Conservation (phyloP, 495 filamentous ascomycete species). For the Hypoxylon fragiforme region DNA sequence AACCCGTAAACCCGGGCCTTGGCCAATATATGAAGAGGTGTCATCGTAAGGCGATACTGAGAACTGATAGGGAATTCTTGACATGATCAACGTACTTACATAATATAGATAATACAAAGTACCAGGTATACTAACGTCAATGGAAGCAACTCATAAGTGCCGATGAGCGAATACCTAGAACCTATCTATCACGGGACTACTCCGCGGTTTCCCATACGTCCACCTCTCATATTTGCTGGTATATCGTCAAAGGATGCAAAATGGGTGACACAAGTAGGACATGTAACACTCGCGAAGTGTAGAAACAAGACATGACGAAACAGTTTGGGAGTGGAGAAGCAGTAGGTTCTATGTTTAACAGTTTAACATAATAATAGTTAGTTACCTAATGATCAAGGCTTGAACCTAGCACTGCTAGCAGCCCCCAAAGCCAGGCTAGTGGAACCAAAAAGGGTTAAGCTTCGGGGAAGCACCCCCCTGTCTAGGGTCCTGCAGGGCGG, state of each 20-base stretch:
- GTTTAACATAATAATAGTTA: too few relatives aligned
- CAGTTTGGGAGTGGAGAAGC: not conserved
- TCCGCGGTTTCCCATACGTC: constrained; percentile 28
- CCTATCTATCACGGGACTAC: too few relatives aligned
- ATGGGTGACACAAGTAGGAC: constrained; percentile 20
- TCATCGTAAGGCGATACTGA: constrained; percentile 17
- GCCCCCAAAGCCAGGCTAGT: too few relatives aligned
- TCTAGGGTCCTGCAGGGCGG: constrained; percentile 22
- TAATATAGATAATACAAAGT: too few relatives aligned
- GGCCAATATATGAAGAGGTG: constrained; percentile 18
- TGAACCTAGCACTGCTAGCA: too few relatives aligned
- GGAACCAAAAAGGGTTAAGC: constrained; percentile 11
- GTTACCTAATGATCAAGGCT: too few relatives aligned
- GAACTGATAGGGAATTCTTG: constrained; percentile 15
- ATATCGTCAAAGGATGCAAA: constrained; percentile 8
- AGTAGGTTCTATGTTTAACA: not conserved
- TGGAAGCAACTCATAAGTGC: too few relatives aligned
- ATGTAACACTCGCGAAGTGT: not conserved
- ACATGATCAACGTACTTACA: too few relatives aligned
- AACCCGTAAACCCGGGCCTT: constrained; percentile 24
- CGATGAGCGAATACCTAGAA: constrained; percentile 6
- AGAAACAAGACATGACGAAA: not conserved
- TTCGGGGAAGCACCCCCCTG: constrained; percentile 8
- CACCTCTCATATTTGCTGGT: constrained; percentile 15
- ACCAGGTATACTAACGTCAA: too few relatives aligned